Evolutionary conservation across 768 basidiomycete species (phyloP).

Genomic region (Coprinellus aureogranulatus): DNA sequence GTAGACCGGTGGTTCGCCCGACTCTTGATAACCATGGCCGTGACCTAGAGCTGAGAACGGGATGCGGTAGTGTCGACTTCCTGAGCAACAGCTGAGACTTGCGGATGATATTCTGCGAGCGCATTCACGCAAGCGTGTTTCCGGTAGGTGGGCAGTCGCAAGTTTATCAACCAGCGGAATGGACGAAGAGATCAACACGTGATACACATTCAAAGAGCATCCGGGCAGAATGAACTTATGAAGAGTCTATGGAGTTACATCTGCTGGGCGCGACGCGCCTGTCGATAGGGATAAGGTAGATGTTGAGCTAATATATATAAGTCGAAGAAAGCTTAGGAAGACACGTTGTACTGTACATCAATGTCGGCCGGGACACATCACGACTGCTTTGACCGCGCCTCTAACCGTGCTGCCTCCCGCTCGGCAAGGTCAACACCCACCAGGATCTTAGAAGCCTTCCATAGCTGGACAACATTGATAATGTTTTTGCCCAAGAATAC

Average conservation of each 20-base stretch:
- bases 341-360: not conserved
- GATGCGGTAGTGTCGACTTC: slow-evolving; percentile 18
- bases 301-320: not conserved
- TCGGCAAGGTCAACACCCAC: slow-evolving; percentile 93
- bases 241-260: not conserved
- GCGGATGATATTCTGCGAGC: slow-evolving; percentile 36
- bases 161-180: slow-evolving; percentile 3
- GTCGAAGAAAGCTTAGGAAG: not conserved
- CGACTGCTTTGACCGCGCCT: slow-evolving; percentile 16
- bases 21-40: slow-evolving; percentile 6
- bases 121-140: slow-evolving; percentile 32
- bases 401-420: slow-evolving; percentile 62
- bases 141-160: not conserved
- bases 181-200: not conserved
- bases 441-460: slow-evolving; percentile 95
- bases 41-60: slow-evolving; percentile 5
- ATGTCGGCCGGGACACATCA: slow-evolving; percentile 8
- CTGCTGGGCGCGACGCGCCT: not conserved
- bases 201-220: not conserved
- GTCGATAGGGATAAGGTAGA: slow-evolving; percentile 7
- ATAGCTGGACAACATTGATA: slow-evolving; percentile 94
- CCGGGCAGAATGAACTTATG: slow-evolving; percentile 4
- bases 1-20: slow-evolving; percentile 9
- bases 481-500: slow-evolving; percentile 82
- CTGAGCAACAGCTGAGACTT: slow-evolving; percentile 39